phyloP scores from a whole-genome alignment of 352 stramenopile species.

The Phytophthora pisi region DNA sequence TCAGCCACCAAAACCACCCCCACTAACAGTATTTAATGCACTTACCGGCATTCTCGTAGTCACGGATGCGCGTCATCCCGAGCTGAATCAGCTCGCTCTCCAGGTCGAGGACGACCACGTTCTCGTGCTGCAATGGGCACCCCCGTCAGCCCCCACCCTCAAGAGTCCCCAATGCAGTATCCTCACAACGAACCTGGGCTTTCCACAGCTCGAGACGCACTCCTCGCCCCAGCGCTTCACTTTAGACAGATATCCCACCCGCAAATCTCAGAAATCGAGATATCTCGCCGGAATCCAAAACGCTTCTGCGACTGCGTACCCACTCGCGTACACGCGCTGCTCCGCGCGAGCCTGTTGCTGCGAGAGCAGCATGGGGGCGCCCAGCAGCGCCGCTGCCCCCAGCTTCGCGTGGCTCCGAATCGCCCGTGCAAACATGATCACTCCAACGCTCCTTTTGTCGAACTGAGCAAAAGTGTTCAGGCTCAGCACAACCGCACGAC shows the following conservation, averaged over 20 bases:
- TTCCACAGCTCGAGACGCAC: conserved; percentile 88
- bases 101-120: conserved; percentile 84
- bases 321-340: conserved; percentile 72
- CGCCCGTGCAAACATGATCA: conserved; percentile 51
- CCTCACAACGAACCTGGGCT: conserved; percentile 55
- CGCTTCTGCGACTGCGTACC: conserved; percentile 34
- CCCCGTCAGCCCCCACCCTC: background rate
- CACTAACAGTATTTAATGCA: background rate
- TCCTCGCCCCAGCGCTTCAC: conserved; percentile 76
- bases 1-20: background rate
- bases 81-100: conserved; percentile 88
- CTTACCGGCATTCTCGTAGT: conserved; percentile 73
- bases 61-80: conserved; percentile 79
- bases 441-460: conserved; percentile 7
- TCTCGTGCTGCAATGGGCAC: conserved; percentile 65
- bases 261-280: conserved; percentile 13
- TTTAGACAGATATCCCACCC: conserved; percentile 28
- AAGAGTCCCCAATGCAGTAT: background rate
- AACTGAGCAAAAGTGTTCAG: conserved; percentile 12
- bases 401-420: conserved; percentile 42
- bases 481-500: conserved; percentile 18
- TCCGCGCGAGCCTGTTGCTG: conserved; percentile 44
- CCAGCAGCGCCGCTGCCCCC: conserved; percentile 41
- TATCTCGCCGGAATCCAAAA: background rate
- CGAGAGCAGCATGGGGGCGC: conserved; percentile 41